Conservation (phyloP, 2,329 filamentous ascomycete genomes). For the Malbranchea zuffiana region DNA sequence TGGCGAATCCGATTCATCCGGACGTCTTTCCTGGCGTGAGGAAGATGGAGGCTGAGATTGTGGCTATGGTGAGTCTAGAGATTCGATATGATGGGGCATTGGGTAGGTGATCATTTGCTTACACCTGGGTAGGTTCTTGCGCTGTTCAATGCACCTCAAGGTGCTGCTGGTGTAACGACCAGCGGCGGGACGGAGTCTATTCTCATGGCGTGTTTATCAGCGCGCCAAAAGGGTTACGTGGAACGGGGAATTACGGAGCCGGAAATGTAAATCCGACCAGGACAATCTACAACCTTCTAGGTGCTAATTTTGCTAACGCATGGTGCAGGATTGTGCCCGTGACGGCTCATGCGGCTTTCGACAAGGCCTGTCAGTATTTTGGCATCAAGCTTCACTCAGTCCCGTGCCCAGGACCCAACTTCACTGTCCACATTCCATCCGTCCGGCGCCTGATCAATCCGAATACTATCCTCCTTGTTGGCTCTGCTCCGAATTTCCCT, state of each 20-base stretch:
- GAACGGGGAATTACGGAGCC: constrained; percentile 85
- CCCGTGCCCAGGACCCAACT: constrained; percentile 68
- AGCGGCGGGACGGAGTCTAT: constrained; percentile 94
- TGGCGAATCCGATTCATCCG: constrained; percentile 92
- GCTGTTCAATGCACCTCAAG: constrained; percentile 81
- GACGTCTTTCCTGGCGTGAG: constrained; percentile 95
- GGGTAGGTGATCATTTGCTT: no score
- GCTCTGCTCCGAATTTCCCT: constrained; percentile 93
- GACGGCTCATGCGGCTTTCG: constrained; percentile 91
- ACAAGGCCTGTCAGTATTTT: constrained; percentile 91
- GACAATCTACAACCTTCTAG: neutral
- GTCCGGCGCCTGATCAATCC: constrained; percentile 81
- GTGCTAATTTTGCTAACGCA: constrained; percentile 9
- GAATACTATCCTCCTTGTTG: constrained; percentile 88
- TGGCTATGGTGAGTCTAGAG: constrained; percentile 63
- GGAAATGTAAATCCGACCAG: constrained; percentile 61
- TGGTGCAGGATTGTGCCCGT: constrained; percentile 70
- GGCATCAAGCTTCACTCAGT: constrained; percentile 91
- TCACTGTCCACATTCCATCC: constrained; percentile 69
- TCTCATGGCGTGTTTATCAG: constrained; percentile 84
- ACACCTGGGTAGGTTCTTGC: constrained; percentile 54
- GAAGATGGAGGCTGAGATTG: constrained; percentile 98
- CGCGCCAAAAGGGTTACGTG: constrained; percentile 73
- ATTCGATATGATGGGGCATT: neutral
- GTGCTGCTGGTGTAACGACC: constrained; percentile 77